A percentile compares a stretch with the other conserved stretches of the same genome.
Evolutionary conservation across 371 early-diverging fungal species (phyloP).

Genomic region (Smittium culicis): DNA sequence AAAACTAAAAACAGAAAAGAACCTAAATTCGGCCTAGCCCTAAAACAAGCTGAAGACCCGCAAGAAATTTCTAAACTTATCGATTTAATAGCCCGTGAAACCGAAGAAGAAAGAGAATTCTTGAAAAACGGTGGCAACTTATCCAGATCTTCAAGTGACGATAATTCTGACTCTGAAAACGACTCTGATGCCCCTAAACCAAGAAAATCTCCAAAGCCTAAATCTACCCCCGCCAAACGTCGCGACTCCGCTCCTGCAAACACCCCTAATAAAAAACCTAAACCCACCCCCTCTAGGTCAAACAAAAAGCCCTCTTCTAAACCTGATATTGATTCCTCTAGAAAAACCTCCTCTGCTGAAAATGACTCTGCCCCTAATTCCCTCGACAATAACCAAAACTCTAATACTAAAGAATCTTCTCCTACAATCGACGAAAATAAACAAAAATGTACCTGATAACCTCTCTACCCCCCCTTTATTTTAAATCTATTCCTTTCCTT

Average conservation of each 20-base stretch:
- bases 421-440: too few relatives aligned
- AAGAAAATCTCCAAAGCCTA: not conserved
- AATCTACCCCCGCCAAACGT: not conserved
- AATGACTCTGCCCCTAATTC: not conserved
- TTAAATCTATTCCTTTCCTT: not conserved
- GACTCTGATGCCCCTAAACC: conserved; percentile 10
- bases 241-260: not conserved
- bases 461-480: not conserved
- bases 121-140: not conserved
- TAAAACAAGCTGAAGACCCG: conserved; percentile 31
- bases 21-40: conserved; percentile 28
- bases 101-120: conserved; percentile 1
- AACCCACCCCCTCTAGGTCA: not conserved
- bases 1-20: conserved; percentile 32
- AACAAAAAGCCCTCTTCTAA: not conserved
- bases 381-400: not conserved
- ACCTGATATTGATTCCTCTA: not conserved
- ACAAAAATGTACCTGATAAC: too few relatives aligned
- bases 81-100: conserved; percentile 7
- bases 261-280: not conserved
- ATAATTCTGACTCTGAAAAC: conserved; percentile 6
- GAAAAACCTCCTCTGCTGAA: not conserved
- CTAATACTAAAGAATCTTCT: too few relatives aligned
- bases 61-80: conserved; percentile 19
- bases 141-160: conserved; percentile 10